Conservation (phyloP, 352 stramenopile genomes). For the Pythium periplocum region DNA sequence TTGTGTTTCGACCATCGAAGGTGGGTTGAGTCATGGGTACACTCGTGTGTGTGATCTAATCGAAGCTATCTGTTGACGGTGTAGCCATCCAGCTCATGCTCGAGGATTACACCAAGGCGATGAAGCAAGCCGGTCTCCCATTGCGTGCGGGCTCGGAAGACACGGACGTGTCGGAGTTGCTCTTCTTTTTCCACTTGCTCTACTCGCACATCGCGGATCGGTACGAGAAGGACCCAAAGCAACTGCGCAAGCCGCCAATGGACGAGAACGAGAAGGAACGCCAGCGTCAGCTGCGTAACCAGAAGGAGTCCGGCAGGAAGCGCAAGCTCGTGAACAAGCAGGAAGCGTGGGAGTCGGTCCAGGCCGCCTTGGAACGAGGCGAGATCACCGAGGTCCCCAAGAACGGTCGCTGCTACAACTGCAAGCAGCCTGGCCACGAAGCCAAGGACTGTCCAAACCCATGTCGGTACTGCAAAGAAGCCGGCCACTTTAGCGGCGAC, state of each 20-base stretch:
- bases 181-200: slow-evolving; percentile 84
- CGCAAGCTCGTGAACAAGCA: slow-evolving; percentile 68
- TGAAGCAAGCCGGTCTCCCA: slow-evolving; percentile 23
- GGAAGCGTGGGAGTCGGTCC: slow-evolving; percentile 46
- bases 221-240: slow-evolving; percentile 50
- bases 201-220: slow-evolving; percentile 56
- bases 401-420: slow-evolving; percentile 80
- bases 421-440: slow-evolving; percentile 74
- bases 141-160: slow-evolving; percentile 26
- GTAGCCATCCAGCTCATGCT: slow-evolving; percentile 82
- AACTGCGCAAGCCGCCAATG: slow-evolving; percentile 68
- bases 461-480: slow-evolving; percentile 77
- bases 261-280: slow-evolving; percentile 76
- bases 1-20: slow-evolving; percentile 89
- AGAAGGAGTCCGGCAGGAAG: slow-evolving; percentile 74
- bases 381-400: slow-evolving; percentile 43
- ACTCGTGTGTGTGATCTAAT: background rate
- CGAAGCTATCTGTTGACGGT: background rate
- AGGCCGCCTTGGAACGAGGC: slow-evolving; percentile 36
- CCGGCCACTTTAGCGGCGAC: slow-evolving; percentile 65
- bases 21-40: slow-evolving; percentile 19
- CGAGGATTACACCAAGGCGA: slow-evolving; percentile 57
- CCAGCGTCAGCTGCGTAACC: slow-evolving; percentile 58
- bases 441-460: slow-evolving; percentile 67
- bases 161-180: slow-evolving; percentile 48